Percentiles rank a stretch among this genome's conserved stretches.
These are phyloP conservation scores for Amanita subjunquillea DNA, from an alignment of 768 basidiomycete species.

Conservation along the genomic window DNA sequence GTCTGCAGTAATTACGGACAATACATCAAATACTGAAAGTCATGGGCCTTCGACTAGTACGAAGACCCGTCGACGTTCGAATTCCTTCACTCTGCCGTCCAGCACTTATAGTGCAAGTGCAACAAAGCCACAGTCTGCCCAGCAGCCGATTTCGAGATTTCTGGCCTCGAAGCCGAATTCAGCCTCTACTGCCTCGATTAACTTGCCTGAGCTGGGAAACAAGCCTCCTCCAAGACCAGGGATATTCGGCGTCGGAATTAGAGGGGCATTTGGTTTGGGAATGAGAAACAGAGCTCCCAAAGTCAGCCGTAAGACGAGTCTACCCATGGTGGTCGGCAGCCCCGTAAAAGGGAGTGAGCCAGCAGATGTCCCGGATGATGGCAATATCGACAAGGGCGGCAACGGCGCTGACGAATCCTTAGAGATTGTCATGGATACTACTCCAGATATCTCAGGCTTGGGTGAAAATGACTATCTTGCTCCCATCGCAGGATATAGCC, in stretches of 20 bases:
- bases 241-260: slow-evolving; percentile 16
- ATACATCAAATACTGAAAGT: slow-evolving; percentile 15
- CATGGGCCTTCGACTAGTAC: slow-evolving; percentile 6
- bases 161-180: slow-evolving; percentile 9
- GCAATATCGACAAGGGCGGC: slow-evolving; percentile 9
- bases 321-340: slow-evolving; percentile 38
- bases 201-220: slow-evolving; percentile 3
- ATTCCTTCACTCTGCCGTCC: not conserved
- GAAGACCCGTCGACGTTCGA: slow-evolving; percentile 2
- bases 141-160: slow-evolving; percentile 19
- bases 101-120: not conserved
- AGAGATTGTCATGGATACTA: slow-evolving; percentile 5
- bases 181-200: slow-evolving; percentile 8
- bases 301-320: slow-evolving; percentile 35
- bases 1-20: slow-evolving; percentile 8
- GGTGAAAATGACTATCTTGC: slow-evolving; percentile 2
- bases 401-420: not conserved
- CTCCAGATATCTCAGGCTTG: slow-evolving; percentile 6
- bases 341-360: slow-evolving; percentile 32
- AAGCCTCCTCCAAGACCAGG: slow-evolving; percentile 10
- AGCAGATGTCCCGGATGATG: slow-evolving; percentile 10
- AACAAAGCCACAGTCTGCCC: slow-evolving; percentile 11
- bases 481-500: slow-evolving; percentile 1
- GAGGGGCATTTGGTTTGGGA: slow-evolving; percentile 15
- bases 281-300: slow-evolving; percentile 21